Evolutionary conservation across 805 yeast genomes (phyloP), one percentile per base, ranked within the genome.

Genomic region (Middelhovenomyces tepae): DNA sequence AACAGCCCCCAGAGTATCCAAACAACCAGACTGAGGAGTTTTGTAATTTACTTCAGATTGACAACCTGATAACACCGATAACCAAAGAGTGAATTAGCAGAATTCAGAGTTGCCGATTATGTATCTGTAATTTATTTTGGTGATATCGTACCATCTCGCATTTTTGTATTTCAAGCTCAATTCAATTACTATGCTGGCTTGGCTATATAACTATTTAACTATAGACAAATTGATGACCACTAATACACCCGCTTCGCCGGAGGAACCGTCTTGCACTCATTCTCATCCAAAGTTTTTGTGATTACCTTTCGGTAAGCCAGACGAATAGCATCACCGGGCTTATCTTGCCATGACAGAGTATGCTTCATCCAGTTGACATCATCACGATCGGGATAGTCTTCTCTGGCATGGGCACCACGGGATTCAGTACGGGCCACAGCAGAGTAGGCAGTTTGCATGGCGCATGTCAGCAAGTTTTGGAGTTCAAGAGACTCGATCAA

Each of bases 351-450:
- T 33, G 96, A 84, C 56, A 89, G 67, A 31, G 96, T 71, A 66
- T 89, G 98, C 69, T 89, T 91, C 89, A 84, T 85, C 98, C 98
- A 89, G 72, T 86, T 70, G 36, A 57, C 86, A 60, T 89, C 98
- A 57, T 89, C 95, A 75, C 98, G 85, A 43, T 75, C 78, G 54
- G 94, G 96, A 68, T 64, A 87, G 62, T 89, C 98, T 64, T 89
- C 98, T 71, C 97, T 81, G 39, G 98, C 96, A 57, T 89, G 98
- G 31, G 98, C 97, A 68, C 98, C 98, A 71, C 98, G 84, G 23
- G 96, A 86, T 68, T 89, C 98, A 54, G 71, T 78, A 72, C 98
- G 84, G 37, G 85, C 93, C 43, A 91, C 86, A 33, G 98, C 98
- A 43, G 94, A 74, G 46, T 66, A 67, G 21, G 97, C 97, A 34